Base-by-base conservation (phyloP, 108 stramenopile genomes). In the Hondaea fermentalgiana region DNA sequence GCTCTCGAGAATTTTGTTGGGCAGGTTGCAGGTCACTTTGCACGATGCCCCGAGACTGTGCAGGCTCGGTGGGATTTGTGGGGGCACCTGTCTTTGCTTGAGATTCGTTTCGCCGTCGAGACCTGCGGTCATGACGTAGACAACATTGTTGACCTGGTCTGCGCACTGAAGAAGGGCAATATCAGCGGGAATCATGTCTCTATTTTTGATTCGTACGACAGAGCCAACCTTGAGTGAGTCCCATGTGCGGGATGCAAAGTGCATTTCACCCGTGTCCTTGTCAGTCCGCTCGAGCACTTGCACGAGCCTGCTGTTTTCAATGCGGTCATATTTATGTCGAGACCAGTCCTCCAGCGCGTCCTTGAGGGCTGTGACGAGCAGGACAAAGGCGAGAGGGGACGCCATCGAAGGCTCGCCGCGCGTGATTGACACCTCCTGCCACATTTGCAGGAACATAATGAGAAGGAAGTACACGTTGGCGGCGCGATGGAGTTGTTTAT, bases 101-200 rank as follows among this genome's bases (percentile, higher is more conserved):
- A 99, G 92, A 83, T 99, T 98, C 21, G 98, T 99, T 92, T 99
- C 98, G 55, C 98, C 98, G 88, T 99, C 98, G 59, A 99, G 97
- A 72, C 96, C 96, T 59, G 94, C 93, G 14, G 98, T 99, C 93
- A 97, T 97, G 87, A 99, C 96, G 94, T 97, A 98, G 60, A 89
- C 89, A 25, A 94, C 94, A 87, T 91, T 92, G 17, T 95, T 91
- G 76, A 14, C 97, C 5, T 92, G 92, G 21, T 98, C 96, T 55
- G 93, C 93, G 71, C 94, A 95, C 10, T 96, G 95, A 59, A 99
- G 88, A 60, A 99, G 91, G 35, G 98, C 93, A 88, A 97, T 90
- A 91, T 99, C 98, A 16, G 97, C 98, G 5, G 98, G 98, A 14
- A 98, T 92, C 94, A 95, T 95, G 72, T 98, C 96, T 28, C 97